Percentiles rank a stretch among this genome's conserved stretches.
These are phyloP conservation scores for Erysiphe pisi DNA, from an alignment of 2,329 filamentous ascomycete species.

Conservation along the genomic window DNA sequence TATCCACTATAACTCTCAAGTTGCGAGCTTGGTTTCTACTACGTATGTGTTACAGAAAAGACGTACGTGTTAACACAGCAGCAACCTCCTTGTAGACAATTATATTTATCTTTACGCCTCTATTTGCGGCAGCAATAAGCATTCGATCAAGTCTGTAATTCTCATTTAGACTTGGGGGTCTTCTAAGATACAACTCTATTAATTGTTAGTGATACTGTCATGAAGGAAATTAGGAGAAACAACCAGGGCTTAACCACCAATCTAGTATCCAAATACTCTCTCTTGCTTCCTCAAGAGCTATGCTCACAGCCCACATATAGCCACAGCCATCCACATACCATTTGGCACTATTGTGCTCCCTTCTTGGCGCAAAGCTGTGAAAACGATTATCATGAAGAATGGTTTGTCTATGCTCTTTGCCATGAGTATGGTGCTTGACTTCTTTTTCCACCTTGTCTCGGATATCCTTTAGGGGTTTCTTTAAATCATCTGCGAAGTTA, in stretches of 20 bases:
- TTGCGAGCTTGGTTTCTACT: too few relatives aligned
- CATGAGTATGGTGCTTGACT: conserved; percentile 42
- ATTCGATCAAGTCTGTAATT: conserved; percentile 74
- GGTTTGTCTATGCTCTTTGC: conserved; percentile 39
- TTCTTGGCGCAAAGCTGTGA: conserved; percentile 61
- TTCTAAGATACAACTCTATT: conserved; percentile 66
- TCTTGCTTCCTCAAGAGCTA: conserved; percentile 64
- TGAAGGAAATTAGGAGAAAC: not conserved
- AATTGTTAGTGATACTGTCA: conserved; percentile 22
- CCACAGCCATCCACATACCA: conserved; percentile 80
- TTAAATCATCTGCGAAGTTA: conserved; percentile 31
- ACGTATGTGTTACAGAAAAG: not conserved
- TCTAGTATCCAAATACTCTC: conserved; percentile 73
- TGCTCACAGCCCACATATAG: conserved; percentile 76
- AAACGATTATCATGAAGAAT: conserved; percentile 46
- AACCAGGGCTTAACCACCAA: conserved; percentile 70
- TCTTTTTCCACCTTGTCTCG: conserved; percentile 37
- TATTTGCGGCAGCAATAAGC: conserved; percentile 68
- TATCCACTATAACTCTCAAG: too few relatives aligned
- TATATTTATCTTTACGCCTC: conserved; percentile 72
- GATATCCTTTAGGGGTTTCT: conserved; percentile 30
- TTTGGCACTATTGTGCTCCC: conserved; percentile 62
- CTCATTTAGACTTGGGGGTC: conserved; percentile 71
- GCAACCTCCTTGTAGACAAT: conserved; percentile 91
- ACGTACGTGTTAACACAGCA: conserved; percentile 66